Percentiles rank a stretch among this genome's conserved stretches.
phyloP scores from a whole-genome alignment of 192 early-diverging fungal genomes.

The Coemansia sp. region DNA sequence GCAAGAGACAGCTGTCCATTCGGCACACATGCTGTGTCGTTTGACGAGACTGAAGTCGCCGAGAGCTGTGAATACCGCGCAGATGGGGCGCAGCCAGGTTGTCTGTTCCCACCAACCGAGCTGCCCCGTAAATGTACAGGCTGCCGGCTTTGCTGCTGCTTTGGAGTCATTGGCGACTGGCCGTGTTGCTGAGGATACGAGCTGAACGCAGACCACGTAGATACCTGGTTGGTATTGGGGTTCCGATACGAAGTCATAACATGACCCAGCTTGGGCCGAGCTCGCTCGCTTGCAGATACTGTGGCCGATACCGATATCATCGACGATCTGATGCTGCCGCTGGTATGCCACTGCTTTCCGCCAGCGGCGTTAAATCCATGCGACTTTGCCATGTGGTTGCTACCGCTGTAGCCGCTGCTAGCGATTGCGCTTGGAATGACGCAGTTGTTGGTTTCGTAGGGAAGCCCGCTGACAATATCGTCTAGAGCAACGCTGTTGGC shows the following conservation, averaged over 20 bases:
- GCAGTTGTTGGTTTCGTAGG: background rate
- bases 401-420: background rate
- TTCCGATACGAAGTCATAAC: constrained; percentile 46
- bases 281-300: constrained; percentile 20
- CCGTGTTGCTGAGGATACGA: background rate
- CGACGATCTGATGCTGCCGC: constrained; percentile 23
- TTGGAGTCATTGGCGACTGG: background rate
- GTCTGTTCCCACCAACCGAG: background rate
- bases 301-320: constrained; percentile 26
- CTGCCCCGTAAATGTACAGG: background rate
- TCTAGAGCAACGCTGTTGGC: constrained; percentile 15
- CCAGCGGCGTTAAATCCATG: background rate
- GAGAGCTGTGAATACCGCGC: constrained; percentile 39
- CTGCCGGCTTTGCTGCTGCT: background rate
- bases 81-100: background rate
- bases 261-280: constrained; percentile 32
- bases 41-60: constrained; percentile 42
- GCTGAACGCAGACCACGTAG: constrained; percentile 38
- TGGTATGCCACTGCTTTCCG: background rate
- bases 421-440: constrained; percentile 37
- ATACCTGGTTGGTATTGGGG: constrained; percentile 29
- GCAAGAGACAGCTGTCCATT: constrained; percentile 30
- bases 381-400: background rate
- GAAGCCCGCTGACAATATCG: constrained; percentile 6
- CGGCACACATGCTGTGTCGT: constrained; percentile 47